Base-by-base conservation (phyloP, 352 stramenopile species). In the Vaucheria bursata region DNA sequence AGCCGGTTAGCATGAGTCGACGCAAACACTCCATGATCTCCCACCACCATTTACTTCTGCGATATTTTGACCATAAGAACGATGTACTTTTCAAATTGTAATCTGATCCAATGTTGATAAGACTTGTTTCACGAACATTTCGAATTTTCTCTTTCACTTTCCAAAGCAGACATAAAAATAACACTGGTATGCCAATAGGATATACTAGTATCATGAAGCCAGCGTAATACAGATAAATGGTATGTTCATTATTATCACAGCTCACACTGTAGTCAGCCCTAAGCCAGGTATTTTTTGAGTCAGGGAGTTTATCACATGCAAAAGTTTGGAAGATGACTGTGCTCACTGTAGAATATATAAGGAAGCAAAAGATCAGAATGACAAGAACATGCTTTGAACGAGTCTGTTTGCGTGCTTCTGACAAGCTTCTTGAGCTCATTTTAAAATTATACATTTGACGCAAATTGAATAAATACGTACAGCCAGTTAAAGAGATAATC, bases 311-410 rank as follows among this genome's bases (percentile, higher is more conserved):
- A 37, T 72, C 65, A 67, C 76, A 81, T 5, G 71, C 74, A 40
- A 81, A 81, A 33, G 50, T 77, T 12, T 66, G 68, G 52, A 81
- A 81, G n/a, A 81, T 40, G 6, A 35, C 75, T 1, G 76, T 45
- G 1, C 68, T 79, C 7, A 79, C 76, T 36, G 66, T 50, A 29
- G 76, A 79, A 34, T 81, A 81, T 31, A 79, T 71, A 8, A 81
- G 37, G 59, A 81, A 81, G 2, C 68, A 31, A 25, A 81, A 7
- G 32, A 67, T 40, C 29, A 81, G 34, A n/a, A 72, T 25, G 1
- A 8, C 31, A 12, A 12, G 12, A 12, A 50, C 5, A 50, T 50
- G 39, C 39, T 50, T 50, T 12, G 39, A n/a, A 12, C 39, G 12
- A 12, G 5, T 50, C 39, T 50, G 39, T 12, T 12, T 50, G 39